phyloP scores from a whole-genome alignment of 768 basidiomycete genomes.

The Russula compacta region DNA sequence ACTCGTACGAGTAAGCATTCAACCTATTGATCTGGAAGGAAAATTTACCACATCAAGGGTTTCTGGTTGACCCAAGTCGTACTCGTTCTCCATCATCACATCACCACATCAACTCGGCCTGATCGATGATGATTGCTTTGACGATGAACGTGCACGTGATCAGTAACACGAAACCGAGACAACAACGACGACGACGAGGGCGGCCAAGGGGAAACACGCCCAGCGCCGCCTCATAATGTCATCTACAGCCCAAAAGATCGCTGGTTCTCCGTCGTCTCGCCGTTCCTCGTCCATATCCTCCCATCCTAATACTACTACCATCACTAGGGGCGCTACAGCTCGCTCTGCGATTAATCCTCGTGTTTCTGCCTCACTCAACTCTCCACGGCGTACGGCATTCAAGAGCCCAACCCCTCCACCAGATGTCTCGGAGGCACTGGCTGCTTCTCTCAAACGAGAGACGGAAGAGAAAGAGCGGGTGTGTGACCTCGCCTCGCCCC shows the following conservation, averaged over 20 bases:
- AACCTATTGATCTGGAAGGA: neutral
- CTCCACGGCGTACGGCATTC: constrained; percentile 41
- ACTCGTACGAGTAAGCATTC: neutral
- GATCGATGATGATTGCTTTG: neutral
- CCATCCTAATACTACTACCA: constrained; percentile 28
- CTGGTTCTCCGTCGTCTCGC: constrained; percentile 37
- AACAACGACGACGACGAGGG: neutral
- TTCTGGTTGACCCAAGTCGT: neutral
- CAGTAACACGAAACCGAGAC: neutral
- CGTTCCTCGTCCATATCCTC: constrained; percentile 36
- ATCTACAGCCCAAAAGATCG: constrained; percentile 25
- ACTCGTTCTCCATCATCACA: neutral
- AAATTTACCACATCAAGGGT: constrained; percentile 11
- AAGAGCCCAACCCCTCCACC: constrained; percentile 35
- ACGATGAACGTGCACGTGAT: constrained; percentile 4
- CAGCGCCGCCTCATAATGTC: neutral
- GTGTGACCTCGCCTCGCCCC: constrained; percentile 21
- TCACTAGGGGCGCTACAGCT: constrained; percentile 48
- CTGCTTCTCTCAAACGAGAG: constrained; percentile 61
- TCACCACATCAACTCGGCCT: no score
- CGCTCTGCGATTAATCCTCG: constrained; percentile 59
- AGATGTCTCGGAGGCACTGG: constrained; percentile 48
- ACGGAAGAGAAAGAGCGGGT: constrained; percentile 79
- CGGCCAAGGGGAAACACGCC: neutral
- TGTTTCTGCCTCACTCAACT: constrained; percentile 40